Evolutionary conservation across 495 filamentous ascomycete species (phyloP).

Genomic region (Xylaria castorea): DNA sequence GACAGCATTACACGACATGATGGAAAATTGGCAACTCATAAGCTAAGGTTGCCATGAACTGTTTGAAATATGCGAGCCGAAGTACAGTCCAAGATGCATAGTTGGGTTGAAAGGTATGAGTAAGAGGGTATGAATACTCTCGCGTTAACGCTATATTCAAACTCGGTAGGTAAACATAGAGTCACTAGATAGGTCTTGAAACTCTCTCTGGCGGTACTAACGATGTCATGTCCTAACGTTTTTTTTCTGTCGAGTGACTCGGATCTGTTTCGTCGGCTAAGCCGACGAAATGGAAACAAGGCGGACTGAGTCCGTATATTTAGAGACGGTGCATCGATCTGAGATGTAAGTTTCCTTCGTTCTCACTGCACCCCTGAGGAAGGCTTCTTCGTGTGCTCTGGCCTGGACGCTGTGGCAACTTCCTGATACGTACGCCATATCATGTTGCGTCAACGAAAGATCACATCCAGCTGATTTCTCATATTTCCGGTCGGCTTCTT

Average conservation of each 20-base stretch:
- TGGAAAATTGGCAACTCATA: not conserved
- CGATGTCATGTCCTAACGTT: not conserved
- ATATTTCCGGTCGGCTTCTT: not conserved
- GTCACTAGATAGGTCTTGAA: not conserved
- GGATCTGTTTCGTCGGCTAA: not conserved
- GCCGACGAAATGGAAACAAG: not conserved
- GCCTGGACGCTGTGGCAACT: not conserved
- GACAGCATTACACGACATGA: not conserved
- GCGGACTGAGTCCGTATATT: not conserved
- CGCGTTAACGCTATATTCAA: not conserved
- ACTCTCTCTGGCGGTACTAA: not conserved
- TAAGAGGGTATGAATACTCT: not conserved
- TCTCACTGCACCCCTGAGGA: not conserved
- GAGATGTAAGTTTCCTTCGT: conserved; percentile 8
- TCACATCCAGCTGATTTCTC: not conserved
- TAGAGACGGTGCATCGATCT: conserved; percentile 1
- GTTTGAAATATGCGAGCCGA: not conserved
- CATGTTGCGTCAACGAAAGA: not conserved
- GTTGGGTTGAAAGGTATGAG: not conserved
- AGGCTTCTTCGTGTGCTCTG: not conserved
- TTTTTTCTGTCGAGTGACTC: not conserved
- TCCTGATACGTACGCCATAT: not conserved
- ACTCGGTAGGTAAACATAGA: not conserved
- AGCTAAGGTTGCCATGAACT: not conserved
- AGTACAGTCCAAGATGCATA: not conserved